Evolutionary conservation across 768 basidiomycete genomes (phyloP).

Genomic region (Boletus reticuloceps): DNA sequence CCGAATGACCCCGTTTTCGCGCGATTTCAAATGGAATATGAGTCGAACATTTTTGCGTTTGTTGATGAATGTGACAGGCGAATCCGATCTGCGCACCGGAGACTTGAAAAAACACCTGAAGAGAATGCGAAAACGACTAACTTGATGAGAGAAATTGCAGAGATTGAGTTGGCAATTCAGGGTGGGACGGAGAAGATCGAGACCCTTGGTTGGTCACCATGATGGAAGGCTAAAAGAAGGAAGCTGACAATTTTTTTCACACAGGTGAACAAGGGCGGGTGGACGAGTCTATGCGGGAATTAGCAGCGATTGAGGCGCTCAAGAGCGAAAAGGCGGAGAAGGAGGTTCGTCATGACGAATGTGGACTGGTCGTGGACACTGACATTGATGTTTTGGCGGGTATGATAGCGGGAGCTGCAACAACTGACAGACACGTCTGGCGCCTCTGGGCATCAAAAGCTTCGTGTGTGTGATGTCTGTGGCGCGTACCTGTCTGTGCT

Average conservation of each 20-base stretch:
- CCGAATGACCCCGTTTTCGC: conserved; percentile 80
- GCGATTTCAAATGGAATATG: conserved; percentile 93
- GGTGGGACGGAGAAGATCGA: conserved; percentile 99
- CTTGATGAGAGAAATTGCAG: conserved; percentile 98
- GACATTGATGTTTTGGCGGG: conserved; percentile 5
- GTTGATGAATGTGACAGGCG: conserved; percentile 98
- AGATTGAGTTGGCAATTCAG: conserved; percentile 98
- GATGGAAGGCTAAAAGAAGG: conserved; percentile 1
- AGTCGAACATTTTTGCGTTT: conserved; percentile 91
- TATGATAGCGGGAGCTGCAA: conserved; percentile 80
- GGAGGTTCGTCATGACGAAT: conserved; percentile 53
- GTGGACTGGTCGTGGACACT: conserved; percentile 2
- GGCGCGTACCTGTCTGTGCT: conserved; percentile 98
- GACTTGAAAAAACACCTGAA: conserved; percentile 98
- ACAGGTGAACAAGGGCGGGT: conserved; percentile 98
- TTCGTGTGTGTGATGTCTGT: conserved; percentile 99
- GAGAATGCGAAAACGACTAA: conserved; percentile 99
- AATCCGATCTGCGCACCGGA: conserved; percentile 88
- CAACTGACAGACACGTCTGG: conserved; percentile 97
- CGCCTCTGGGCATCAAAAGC: conserved; percentile 98
- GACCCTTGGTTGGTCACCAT: conserved; percentile 60
- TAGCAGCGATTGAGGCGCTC: conserved; percentile 95
- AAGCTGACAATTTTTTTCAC: conserved; percentile 2
- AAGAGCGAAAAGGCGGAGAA: conserved; percentile 96
- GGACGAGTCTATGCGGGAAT: conserved; percentile 97